Evolutionary conservation across 306 rosid species (phyloP).

Genomic region (Arachis stenosperma): DNA sequence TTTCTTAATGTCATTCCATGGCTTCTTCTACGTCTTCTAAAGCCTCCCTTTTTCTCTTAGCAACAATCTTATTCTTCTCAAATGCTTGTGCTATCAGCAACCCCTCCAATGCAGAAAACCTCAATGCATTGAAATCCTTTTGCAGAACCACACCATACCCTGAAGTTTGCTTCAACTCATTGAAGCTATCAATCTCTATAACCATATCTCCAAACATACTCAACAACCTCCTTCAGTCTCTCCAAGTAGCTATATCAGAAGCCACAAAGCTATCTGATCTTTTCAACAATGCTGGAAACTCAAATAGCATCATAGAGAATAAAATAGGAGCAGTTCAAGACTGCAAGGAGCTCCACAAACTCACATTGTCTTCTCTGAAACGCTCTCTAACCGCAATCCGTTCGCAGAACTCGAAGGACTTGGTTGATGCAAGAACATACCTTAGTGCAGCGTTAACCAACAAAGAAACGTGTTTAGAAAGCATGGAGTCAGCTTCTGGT

Average conservation of each 20-base stretch:
- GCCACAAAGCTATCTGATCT: constrained; percentile 62
- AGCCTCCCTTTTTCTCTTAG: constrained; percentile 48
- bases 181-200: constrained; percentile 69
- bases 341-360: constrained; percentile 73
- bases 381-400: constrained; percentile 54
- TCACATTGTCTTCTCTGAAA: constrained; percentile 54
- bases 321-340: constrained; percentile 70
- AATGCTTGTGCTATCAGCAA: constrained; percentile 17
- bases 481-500: constrained; percentile 70
- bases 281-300: constrained; percentile 46
- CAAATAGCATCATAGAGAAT: constrained; percentile 57
- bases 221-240: constrained; percentile 62
- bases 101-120: constrained; percentile 44
- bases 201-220: constrained; percentile 64
- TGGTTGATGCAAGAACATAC: constrained; percentile 64
- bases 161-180: constrained; percentile 58
- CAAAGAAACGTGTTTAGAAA: constrained; percentile 80
- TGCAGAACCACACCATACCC: constrained; percentile 64
- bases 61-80: constrained; percentile 33
- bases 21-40: constrained; percentile 46
- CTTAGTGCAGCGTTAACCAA: constrained; percentile 87
- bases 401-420: constrained; percentile 31
- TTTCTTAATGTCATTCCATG: constrained; percentile 43
- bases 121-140: constrained; percentile 53
- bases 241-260: constrained; percentile 60